A percentile compares a stretch with the other conserved stretches of the same genome.
Evolutionary conservation across 441 rosid genomes (phyloP).

Genomic region (Kokia cookei): DNA sequence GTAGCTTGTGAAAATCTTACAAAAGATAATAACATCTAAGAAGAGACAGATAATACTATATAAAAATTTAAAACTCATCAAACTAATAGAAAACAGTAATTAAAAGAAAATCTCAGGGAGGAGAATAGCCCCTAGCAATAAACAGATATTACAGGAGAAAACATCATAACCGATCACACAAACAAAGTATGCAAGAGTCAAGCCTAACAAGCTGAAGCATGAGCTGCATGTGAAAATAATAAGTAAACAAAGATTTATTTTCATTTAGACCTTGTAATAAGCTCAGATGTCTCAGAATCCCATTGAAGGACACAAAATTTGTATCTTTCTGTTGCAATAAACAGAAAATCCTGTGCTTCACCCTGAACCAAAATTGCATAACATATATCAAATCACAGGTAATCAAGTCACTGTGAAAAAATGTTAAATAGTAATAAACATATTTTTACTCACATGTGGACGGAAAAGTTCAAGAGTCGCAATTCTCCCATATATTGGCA

Average conservation of each 20-base stretch:
- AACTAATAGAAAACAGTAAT: not conserved
- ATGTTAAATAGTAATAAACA: not conserved
- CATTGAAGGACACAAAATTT: conserved; percentile 97
- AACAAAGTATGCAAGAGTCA: not conserved
- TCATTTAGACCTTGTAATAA: conserved; percentile 63
- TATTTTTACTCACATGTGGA: conserved; percentile 67
- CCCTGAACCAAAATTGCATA: conserved; percentile 44
- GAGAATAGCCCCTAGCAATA: not conserved
- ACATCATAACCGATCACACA: not conserved
- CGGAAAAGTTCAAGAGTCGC: conserved; percentile 95
- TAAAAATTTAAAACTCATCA: not conserved
- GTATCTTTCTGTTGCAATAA: conserved; percentile 92
- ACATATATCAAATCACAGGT: not conserved
- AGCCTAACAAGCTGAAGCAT: not conserved
- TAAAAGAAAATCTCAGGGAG: not conserved
- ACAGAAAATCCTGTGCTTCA: conserved; percentile 88
- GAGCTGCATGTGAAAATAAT: not conserved
- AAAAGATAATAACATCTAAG: not conserved
- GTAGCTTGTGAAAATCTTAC: not conserved
- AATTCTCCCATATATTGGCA: conserved; percentile 94
- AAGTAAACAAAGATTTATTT: not conserved
- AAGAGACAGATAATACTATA: not conserved
- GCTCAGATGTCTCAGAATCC: conserved; percentile 89
- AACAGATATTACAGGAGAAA: not conserved
- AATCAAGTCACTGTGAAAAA: no score